phyloP scores from a whole-genome alignment of 108 stramenopile species.

The Nannochloropsis gaditana region DNA sequence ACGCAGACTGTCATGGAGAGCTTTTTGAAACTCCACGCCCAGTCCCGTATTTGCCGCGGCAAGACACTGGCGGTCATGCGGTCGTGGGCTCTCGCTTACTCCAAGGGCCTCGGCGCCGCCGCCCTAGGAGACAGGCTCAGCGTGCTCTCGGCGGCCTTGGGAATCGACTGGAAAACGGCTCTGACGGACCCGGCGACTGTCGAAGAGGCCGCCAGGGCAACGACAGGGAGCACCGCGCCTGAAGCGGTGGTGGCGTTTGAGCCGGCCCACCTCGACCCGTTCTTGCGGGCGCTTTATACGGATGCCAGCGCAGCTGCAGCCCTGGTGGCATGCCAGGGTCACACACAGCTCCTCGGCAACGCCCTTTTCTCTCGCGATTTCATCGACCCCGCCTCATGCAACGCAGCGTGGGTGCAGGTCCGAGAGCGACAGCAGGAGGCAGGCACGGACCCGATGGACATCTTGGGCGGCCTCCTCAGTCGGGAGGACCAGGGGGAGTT shows the following conservation, averaged over 20 bases:
- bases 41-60: background rate
- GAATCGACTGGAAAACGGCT: conserved; percentile 8
- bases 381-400: background rate
- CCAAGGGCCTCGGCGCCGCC: background rate
- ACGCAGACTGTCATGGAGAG: background rate
- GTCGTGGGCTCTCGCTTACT: background rate
- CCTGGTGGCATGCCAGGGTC: background rate
- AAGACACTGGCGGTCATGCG: background rate
- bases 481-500: background rate
- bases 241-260: background rate
- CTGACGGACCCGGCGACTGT: background rate
- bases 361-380: background rate
- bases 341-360: background rate
- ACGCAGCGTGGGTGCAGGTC: background rate
- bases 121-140: background rate
- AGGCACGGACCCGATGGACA: background rate
- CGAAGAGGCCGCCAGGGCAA: background rate
- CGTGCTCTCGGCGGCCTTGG: background rate
- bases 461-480: background rate
- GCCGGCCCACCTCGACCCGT: background rate
- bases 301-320: background rate
- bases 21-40: background rate
- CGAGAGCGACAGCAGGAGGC: background rate
- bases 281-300: background rate
- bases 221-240: background rate